A percentile compares a stretch with the other conserved stretches of the same genome.
Conservation (phyloP, 257 asterid genomes). For the Primulina eburnea region DNA sequence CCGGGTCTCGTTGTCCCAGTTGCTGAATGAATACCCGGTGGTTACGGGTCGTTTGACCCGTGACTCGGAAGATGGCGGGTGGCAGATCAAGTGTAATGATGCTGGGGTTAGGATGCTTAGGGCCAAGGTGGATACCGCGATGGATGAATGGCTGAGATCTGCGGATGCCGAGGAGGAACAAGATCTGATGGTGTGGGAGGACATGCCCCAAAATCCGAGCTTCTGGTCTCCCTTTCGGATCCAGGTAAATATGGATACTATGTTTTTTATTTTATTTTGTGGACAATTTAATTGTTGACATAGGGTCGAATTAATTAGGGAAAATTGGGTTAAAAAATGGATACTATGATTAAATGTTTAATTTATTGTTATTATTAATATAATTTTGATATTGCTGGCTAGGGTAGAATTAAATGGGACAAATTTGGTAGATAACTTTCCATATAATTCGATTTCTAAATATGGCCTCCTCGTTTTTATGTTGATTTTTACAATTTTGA, state of each 20-base stretch:
- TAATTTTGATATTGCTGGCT: too few relatives aligned
- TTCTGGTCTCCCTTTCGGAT: slow-evolving; percentile 69
- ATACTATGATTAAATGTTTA: neutral
- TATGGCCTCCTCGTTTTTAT: too few relatives aligned
- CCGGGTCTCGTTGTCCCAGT: slow-evolving; percentile 35
- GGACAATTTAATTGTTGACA: too few relatives aligned
- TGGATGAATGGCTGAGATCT: slow-evolving; percentile 64
- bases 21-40: slow-evolving; percentile 46
- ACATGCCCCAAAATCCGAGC: slow-evolving; percentile 46
- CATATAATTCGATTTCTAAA: too few relatives aligned
- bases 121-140: slow-evolving; percentile 39
- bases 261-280: too few relatives aligned
- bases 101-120: slow-evolving; percentile 62
- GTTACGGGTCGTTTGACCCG: slow-evolving; percentile 58
- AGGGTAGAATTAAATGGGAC: too few relatives aligned
- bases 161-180: slow-evolving; percentile 47
- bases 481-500: too few relatives aligned
- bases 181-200: slow-evolving; percentile 67
- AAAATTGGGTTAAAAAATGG: neutral
- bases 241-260: slow-evolving; percentile 37
- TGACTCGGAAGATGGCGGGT: slow-evolving; percentile 31
- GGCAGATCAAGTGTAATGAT: slow-evolving; percentile 59
- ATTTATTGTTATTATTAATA: too few relatives aligned
- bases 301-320: too few relatives aligned
- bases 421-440: too few relatives aligned